These are phyloP conservation scores for Tolypocladium paradoxum DNA, from an alignment of 2,329 filamentous ascomycete genomes.

Conservation along the genomic window DNA sequence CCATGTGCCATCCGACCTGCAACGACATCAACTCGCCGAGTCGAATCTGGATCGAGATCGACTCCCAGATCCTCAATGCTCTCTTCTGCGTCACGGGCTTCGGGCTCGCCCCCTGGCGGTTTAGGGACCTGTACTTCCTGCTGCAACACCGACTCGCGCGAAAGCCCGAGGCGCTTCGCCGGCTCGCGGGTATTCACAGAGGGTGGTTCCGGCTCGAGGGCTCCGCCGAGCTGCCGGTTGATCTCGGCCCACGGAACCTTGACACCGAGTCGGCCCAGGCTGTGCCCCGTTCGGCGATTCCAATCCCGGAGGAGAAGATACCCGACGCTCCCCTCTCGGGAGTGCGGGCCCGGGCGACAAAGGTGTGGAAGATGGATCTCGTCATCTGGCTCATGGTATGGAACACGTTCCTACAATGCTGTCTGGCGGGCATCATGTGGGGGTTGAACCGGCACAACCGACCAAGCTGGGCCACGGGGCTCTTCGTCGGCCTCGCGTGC, in stretches of 20 bases:
- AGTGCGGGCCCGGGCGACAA: conserved; percentile 54
- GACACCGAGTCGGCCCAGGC: conserved; percentile 27
- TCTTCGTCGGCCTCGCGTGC: conserved; percentile 68
- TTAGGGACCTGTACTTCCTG: conserved; percentile 68
- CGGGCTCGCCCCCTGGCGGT: conserved; percentile 74
- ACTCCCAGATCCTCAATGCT: conserved; percentile 67
- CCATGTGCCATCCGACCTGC: conserved; percentile 63
- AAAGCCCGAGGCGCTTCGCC: conserved; percentile 47
- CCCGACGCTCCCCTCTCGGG: conserved; percentile 62
- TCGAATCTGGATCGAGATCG: conserved; percentile 76
- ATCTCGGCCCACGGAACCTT: conserved; percentile 43
- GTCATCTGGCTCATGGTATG: conserved; percentile 68
- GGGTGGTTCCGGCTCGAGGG: conserved; percentile 66
- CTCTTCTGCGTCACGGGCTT: conserved; percentile 84
- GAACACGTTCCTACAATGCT: conserved; percentile 69
- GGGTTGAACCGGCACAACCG: conserved; percentile 59
- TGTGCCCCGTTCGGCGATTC: conserved; percentile 31
- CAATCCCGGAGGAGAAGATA: conserved; percentile 52
- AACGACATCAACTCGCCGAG: conserved; percentile 64
- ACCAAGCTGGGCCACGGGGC: conserved; percentile 69
- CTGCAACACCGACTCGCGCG: conserved; percentile 49
- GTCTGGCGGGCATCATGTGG: conserved; percentile 76
- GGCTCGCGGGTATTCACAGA: conserved; percentile 62
- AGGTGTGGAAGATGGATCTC: conserved; percentile 66
- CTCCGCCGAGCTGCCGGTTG: conserved; percentile 45